Conservation (phyloP, 805 yeast genomes). For the Cyberlindnera amylophila region DNA sequence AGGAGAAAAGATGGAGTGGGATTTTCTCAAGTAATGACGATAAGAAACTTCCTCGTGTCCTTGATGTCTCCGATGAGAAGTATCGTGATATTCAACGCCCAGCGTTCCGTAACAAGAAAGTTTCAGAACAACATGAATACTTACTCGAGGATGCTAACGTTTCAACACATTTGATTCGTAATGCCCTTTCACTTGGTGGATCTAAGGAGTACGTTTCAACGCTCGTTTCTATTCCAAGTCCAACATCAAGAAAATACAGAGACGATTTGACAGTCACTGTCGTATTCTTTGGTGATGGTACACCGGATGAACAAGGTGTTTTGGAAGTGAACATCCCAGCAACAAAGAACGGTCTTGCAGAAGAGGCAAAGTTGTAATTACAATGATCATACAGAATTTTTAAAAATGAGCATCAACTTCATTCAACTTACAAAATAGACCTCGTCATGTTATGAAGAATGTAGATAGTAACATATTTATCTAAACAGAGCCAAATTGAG, state of each 20-base stretch:
- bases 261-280: constrained; percentile 97
- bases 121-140: constrained; percentile 36
- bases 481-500: constrained; percentile 13
- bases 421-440: background rate
- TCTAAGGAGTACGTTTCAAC: constrained; percentile 84
- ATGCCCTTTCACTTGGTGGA: constrained; percentile 88
- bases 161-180: constrained; percentile 89
- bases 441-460: too few relatives aligned
- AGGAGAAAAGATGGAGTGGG: constrained; percentile 19
- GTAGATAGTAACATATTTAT: constrained; percentile 1
- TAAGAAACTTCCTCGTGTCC: constrained; percentile 56
- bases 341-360: constrained; percentile 49
- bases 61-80: constrained; percentile 56
- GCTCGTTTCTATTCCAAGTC: constrained; percentile 86
- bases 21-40: constrained; percentile 25
- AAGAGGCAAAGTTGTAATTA: constrained; percentile 12
- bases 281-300: constrained; percentile 75
- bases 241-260: constrained; percentile 85
- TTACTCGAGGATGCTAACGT: constrained; percentile 81
- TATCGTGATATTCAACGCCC: constrained; percentile 60
- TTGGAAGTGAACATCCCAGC: constrained; percentile 55
- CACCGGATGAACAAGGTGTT: constrained; percentile 33
- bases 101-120: constrained; percentile 58
- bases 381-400: background rate
- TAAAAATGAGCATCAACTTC: background rate